Conservation (phyloP, 441 rosid species). For the Arabidopsis hybrid region DNA sequence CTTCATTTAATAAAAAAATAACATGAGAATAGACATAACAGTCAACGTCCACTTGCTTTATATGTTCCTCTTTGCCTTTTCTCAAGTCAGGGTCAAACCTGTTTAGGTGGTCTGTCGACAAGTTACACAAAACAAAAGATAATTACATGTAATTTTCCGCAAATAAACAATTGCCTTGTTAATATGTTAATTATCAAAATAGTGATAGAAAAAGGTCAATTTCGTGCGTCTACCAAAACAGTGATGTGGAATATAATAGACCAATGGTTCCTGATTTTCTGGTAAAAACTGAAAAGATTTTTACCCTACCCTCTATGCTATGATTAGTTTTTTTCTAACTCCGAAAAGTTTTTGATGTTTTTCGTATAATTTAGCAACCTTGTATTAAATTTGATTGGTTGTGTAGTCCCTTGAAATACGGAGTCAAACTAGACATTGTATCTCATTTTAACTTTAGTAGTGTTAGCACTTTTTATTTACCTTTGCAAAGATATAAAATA, state of each 20-base stretch:
- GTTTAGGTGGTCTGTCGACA: conserved; percentile 20
- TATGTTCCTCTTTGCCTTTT: conserved; percentile 44
- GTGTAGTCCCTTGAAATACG: conserved; percentile 27
- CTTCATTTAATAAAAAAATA: not conserved
- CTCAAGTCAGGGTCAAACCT: conserved; percentile 42
- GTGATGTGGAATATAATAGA: conserved; percentile 6
- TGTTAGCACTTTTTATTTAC: conserved; percentile 14
- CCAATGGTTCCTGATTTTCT: conserved; percentile 43
- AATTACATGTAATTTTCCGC: not conserved
- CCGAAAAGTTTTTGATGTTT: not conserved
- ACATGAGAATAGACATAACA: conserved; percentile 40
- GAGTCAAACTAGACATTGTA: conserved; percentile 33
- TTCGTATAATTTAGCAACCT: not conserved
- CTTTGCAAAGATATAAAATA: not conserved
- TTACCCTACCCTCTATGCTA: conserved; percentile 33
- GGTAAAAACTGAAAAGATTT: conserved; percentile 33
- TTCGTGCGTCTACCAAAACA: conserved; percentile 28
- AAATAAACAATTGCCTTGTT: not conserved
- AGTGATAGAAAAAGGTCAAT: conserved; percentile 24
- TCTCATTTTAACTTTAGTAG: conserved; percentile 2
- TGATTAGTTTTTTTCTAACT: conserved; percentile 2
- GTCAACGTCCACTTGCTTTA: conserved; percentile 39
- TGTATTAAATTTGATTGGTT: not conserved
- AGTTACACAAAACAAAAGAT: conserved; percentile 15
- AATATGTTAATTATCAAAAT: conserved; percentile 23